Evolutionary conservation across 2,329 filamentous ascomycete genomes (phyloP).

Genomic region (Decorospora gaudefroyi): DNA sequence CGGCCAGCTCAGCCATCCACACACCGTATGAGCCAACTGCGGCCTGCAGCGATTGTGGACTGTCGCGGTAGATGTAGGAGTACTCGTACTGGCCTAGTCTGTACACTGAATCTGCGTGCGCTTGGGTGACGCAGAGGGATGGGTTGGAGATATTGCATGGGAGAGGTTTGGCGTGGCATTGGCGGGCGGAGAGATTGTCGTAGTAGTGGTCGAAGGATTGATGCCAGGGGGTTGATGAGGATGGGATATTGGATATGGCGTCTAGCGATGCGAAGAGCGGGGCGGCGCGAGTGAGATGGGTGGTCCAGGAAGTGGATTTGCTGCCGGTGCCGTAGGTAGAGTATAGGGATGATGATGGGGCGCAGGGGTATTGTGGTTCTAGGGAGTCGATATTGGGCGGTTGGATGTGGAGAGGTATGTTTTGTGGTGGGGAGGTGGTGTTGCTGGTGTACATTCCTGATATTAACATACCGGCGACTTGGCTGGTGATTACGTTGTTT

Average conservation of each 20-base stretch:
- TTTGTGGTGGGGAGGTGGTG: slow-evolving; percentile 33
- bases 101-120: slow-evolving; percentile 70
- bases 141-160: slow-evolving; percentile 65
- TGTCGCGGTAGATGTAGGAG: slow-evolving; percentile 74
- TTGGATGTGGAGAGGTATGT: slow-evolving; percentile 50
- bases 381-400: slow-evolving; percentile 68
- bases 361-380: slow-evolving; percentile 73
- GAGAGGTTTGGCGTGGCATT: slow-evolving; percentile 74
- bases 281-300: slow-evolving; percentile 63
- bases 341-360: slow-evolving; percentile 54
- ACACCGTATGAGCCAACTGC: slow-evolving; percentile 68
- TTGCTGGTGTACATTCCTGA: slow-evolving; percentile 61
- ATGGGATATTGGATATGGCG: slow-evolving; percentile 66
- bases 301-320: slow-evolving; percentile 59
- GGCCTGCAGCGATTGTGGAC: slow-evolving; percentile 64
- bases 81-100: slow-evolving; percentile 81
- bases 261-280: slow-evolving; percentile 66
- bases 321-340: slow-evolving; percentile 54
- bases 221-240: slow-evolving; percentile 66
- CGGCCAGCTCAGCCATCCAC: slow-evolving; percentile 72
- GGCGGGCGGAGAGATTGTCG: slow-evolving; percentile 77
- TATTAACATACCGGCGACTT: slow-evolving; percentile 76
- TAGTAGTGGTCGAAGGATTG: slow-evolving; percentile 79
- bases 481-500: slow-evolving; percentile 79
- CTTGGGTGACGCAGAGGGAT: slow-evolving; percentile 63